Conservation (phyloP, 805 yeast species). For the Candida adriatica region DNA sequence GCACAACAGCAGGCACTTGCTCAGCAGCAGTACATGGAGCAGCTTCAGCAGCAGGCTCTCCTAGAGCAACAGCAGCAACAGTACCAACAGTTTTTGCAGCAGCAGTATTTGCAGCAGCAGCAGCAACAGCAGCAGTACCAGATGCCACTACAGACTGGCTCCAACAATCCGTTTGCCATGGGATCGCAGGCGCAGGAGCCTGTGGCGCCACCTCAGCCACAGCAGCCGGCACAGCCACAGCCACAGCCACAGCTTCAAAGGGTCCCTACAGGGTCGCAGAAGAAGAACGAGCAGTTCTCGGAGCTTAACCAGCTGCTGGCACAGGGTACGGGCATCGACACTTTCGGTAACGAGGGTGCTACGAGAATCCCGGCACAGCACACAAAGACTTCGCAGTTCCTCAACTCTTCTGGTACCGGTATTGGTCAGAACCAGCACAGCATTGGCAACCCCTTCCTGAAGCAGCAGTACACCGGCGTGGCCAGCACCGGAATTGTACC, state of each 20-base stretch:
- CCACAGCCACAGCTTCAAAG: conserved; percentile 29
- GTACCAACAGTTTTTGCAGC: conserved; percentile 23
- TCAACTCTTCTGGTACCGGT: conserved; percentile 88
- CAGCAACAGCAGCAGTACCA: conserved; percentile 20
- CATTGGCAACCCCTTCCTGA: conserved; percentile 36
- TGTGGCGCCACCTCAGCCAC: conserved; percentile 13
- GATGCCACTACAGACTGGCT: conserved; percentile 45
- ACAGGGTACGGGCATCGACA: conserved; percentile 86
- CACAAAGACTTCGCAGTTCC: conserved; percentile 71
- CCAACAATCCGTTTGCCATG: conserved; percentile 69
- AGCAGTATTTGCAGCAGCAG: conserved; percentile 2
- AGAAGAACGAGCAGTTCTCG: conserved; percentile 50
- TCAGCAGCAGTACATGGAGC: conserved; percentile 26
- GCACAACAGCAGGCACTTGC: conserved; percentile 1
- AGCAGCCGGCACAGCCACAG: conserved; percentile 14
- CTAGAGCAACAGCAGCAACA: conserved; percentile 31
- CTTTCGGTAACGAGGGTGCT: conserved; percentile 85
- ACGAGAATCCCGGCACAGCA: conserved; percentile 88
- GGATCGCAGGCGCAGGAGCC: conserved; percentile 3
- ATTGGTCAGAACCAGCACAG: conserved; percentile 24
- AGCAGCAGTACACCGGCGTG: conserved; percentile 67
- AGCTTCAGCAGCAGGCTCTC: conserved; percentile 23
- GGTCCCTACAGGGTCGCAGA: conserved; percentile 47
- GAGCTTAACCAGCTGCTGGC: conserved; percentile 76
- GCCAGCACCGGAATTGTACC: conserved; percentile 64